Evolutionary conservation across 108 stramenopile genomes (phyloP), one percentile per base, ranked within the genome.

Genomic region (Nannochloropsis oceanica): DNA sequence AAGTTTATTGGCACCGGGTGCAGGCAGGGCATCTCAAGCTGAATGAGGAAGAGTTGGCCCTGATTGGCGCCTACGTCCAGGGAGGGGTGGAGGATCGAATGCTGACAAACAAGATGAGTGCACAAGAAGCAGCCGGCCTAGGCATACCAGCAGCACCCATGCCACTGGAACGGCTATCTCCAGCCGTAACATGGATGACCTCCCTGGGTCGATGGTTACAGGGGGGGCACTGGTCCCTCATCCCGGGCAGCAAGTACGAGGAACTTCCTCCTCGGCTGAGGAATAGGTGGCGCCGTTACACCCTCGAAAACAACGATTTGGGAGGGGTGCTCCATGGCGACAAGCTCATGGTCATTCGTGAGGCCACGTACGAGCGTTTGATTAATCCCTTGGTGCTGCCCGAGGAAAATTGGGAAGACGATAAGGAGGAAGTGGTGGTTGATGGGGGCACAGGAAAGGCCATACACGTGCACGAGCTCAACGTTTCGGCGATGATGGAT

Each of bases 1-100:
- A 87, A 80, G 50, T 43, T 2, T 87, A 87, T 83, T 87, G 87
- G 87, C 87, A 87, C 83, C 26, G 87, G 27, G 81, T 87, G 79
- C 79, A 82, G 85, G 81, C 11, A 73, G 84, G 59, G 0, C 59
- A 73, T 10, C 0, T 73, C n/a, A n/a, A n/a, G 18, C 59, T 73
- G 59, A n/a, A 73, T 10, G 59, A 73, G 59, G 59, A 18, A 9
- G 59, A 73, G 59, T n/a, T 73, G 18, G 59, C 59, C 59, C 10
- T 73, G 2, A n/a, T 73, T 7, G 59, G 59, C 59, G 22, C 22
- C 22, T 73, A 73, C 59, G 59, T 73, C 22, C 59, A 73, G 59
- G 59, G 59, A 73, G n/a, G 59, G 59, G n/a, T n/a, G 59, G n/a
- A 73, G 59, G 59, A n/a, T 18, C 22, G 59, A n/a, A n/a, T n/a